Evolutionary conservation across 1,139 yeast species (phyloP).

Genomic region (Geotrichum reessii): DNA sequence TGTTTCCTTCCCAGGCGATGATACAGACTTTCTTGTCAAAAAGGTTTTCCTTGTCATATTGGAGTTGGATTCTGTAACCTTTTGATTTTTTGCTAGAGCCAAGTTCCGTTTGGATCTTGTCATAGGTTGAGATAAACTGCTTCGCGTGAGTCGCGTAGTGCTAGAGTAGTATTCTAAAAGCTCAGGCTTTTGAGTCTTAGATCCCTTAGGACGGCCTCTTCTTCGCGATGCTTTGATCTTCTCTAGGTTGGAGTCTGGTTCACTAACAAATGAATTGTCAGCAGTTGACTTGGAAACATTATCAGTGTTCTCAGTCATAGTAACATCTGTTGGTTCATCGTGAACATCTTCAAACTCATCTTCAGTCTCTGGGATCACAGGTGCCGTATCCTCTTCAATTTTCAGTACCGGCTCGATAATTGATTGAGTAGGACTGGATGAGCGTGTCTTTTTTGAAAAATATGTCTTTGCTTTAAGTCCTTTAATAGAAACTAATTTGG

Average conservation of each 20-base stretch:
- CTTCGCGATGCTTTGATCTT: not conserved
- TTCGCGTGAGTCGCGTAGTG: not conserved
- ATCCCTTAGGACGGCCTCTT: slow-evolving; percentile 9
- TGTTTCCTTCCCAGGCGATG: not conserved
- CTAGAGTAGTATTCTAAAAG: not conserved
- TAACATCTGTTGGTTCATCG: not conserved
- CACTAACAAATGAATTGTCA: not conserved
- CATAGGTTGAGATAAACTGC: not conserved
- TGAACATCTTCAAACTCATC: not conserved
- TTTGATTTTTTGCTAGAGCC: not conserved
- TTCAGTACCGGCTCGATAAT: not conserved
- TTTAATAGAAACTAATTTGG: not conserved
- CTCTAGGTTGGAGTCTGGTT: not conserved
- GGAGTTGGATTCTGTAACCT: not conserved
- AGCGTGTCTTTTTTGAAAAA: not conserved
- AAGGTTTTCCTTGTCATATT: not conserved
- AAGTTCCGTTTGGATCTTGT: not conserved
- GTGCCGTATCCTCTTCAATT: not conserved
- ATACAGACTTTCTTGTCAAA: not conserved
- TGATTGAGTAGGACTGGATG: not conserved
- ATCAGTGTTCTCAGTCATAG: not conserved
- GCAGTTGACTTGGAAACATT: not conserved
- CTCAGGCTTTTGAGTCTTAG: slow-evolving; percentile 1
- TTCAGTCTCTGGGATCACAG: not conserved
- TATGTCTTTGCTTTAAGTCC: not conserved